These are phyloP conservation scores for Rhizopogon roseolus DNA, from an alignment of 768 basidiomycete species.

Conservation along the genomic window DNA sequence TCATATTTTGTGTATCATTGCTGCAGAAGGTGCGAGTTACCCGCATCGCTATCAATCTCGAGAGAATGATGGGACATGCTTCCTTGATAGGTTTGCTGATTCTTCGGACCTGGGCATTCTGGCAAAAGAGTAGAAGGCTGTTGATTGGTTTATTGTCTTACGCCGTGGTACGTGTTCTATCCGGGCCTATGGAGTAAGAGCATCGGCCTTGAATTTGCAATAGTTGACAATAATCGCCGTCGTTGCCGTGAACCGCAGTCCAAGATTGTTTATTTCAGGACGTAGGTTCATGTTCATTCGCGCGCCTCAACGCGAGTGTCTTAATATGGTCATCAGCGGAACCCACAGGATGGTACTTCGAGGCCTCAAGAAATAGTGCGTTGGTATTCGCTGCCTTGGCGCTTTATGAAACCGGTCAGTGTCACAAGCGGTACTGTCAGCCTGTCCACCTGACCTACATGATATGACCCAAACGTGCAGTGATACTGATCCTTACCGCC, in stretches of 20 bases:
- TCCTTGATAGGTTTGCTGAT: slow-evolving; percentile 10
- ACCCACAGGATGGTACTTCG: neutral
- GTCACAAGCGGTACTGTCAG: neutral
- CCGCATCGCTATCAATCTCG: neutral
- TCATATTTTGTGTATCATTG: slow-evolving; percentile 5
- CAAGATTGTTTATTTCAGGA: slow-evolving; percentile 1
- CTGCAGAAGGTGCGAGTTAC: slow-evolving; percentile 2
- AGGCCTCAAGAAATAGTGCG: neutral
- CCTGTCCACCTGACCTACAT: neutral
- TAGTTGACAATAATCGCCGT: slow-evolving; percentile 8
- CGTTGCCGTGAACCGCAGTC: slow-evolving; percentile 1
- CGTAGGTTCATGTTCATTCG: neutral
- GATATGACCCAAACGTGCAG: neutral
- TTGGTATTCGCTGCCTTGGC: neutral
- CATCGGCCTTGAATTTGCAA: neutral
- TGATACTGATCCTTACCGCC: neutral
- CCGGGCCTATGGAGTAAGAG: neutral
- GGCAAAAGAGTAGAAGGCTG: slow-evolving; percentile 9
- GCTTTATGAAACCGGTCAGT: neutral
- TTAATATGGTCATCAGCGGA: neutral
- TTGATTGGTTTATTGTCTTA: slow-evolving; percentile 11
- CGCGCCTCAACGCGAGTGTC: neutral
- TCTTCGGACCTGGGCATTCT: slow-evolving; percentile 17
- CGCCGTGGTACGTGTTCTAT: neutral
- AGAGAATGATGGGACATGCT: neutral